Evolutionary conservation across 768 basidiomycete species (phyloP).

Genomic region (Coprinellus micaceus): DNA sequence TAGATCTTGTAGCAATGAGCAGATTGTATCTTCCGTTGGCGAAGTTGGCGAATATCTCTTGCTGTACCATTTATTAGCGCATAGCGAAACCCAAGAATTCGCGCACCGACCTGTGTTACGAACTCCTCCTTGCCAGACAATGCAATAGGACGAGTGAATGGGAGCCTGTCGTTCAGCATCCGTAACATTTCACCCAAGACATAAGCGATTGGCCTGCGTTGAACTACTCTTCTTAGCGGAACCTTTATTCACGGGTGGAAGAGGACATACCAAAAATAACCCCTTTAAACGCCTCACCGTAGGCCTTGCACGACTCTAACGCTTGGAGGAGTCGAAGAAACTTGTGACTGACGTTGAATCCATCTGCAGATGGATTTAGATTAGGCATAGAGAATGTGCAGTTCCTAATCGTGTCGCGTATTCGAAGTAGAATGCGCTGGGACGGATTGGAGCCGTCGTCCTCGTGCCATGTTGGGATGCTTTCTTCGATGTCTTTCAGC

Average conservation of each 20-base stretch:
- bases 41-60: constrained; percentile 49
- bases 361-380: constrained; percentile 47
- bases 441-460: constrained; percentile 33
- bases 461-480: constrained; percentile 25
- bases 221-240: constrained; percentile 38
- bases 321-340: constrained; percentile 58
- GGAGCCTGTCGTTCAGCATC: constrained; percentile 46
- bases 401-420: constrained; percentile 47
- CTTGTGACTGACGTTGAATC: constrained; percentile 69
- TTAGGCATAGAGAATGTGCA: constrained; percentile 67
- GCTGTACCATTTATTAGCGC: constrained; percentile 26
- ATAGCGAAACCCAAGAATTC: neutral
- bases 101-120: constrained; percentile 27
- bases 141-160: constrained; percentile 54
- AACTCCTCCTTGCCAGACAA: constrained; percentile 35
- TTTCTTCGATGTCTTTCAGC: constrained; percentile 36
- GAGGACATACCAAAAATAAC: constrained; percentile 55
- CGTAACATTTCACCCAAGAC: constrained; percentile 58
- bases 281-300: constrained; percentile 59
- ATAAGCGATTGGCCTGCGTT: constrained; percentile 47
- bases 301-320: constrained; percentile 49
- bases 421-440: constrained; percentile 21
- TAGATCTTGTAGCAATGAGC: constrained; percentile 54
- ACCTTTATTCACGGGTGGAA: neutral
- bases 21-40: constrained; percentile 57